These are phyloP conservation scores for Chaetomidium leptoderma DNA, from an alignment of 495 filamentous ascomycete species.

Conservation along the genomic window DNA sequence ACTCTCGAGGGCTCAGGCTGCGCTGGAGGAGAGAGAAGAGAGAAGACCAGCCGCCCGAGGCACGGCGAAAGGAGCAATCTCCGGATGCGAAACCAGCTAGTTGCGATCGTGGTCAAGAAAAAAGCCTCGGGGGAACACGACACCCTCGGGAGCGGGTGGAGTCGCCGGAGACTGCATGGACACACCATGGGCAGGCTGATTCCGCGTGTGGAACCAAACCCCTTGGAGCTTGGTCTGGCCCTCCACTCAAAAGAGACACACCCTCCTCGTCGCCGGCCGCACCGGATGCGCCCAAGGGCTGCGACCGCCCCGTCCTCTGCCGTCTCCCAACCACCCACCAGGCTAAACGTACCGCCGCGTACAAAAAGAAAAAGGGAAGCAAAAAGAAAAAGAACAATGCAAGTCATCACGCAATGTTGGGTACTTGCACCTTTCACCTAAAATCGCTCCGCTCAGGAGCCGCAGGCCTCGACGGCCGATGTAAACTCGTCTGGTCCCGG, in stretches of 20 bases:
- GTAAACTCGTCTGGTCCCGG: too few species aligned
- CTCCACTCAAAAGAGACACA: neutral
- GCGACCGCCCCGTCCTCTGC: neutral
- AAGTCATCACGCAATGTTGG: neutral
- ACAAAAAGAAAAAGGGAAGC: neutral
- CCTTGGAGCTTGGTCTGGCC: slow-evolving; percentile 4
- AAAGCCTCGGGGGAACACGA: slow-evolving; percentile 4
- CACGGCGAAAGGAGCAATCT: neutral
- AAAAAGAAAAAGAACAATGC: neutral
- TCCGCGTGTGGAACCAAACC: slow-evolving; percentile 10
- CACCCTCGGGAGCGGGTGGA: slow-evolving; percentile 12
- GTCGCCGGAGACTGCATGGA: slow-evolving; percentile 6
- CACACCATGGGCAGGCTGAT: slow-evolving; percentile 1
- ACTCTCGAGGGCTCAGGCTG: neutral
- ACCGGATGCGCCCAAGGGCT: too few species aligned
- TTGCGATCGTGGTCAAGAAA: neutral
- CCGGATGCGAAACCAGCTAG: slow-evolving; percentile 8
- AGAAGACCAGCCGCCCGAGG: neutral
- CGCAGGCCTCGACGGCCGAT: too few species aligned
- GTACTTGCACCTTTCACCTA: too few species aligned
- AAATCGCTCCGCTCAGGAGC: too few species aligned
- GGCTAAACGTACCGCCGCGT: neutral
- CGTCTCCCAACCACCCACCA: neutral
- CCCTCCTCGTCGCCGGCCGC: neutral
- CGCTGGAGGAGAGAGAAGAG: neutral